Percentiles rank a stretch among this genome's conserved stretches.
Evolutionary conservation across 371 early-diverging fungal species (phyloP).

Genomic region (Rhizomucor miehei): DNA sequence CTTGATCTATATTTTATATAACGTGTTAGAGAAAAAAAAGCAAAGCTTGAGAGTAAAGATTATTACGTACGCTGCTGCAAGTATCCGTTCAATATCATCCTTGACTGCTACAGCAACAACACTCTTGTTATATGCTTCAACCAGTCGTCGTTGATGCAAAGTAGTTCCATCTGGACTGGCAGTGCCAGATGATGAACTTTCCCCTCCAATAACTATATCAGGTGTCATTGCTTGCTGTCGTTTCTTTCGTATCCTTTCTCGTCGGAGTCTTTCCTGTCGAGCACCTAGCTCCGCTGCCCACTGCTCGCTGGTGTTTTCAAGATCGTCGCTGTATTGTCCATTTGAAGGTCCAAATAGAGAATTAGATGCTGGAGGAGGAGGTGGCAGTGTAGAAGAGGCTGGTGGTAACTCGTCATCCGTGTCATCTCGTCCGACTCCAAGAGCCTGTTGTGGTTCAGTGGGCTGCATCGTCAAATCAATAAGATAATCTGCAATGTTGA

Average conservation of each 20-base stretch:
- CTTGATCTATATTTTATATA: not conserved
- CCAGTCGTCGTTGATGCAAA: constrained; percentile 43
- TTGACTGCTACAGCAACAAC: constrained; percentile 30
- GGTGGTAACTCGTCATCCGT: constrained; percentile 1
- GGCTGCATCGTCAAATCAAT: constrained; percentile 77
- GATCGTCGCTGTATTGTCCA: constrained; percentile 17
- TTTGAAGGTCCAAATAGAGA: constrained; percentile 12
- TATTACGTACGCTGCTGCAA: constrained; percentile 18
- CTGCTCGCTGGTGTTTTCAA: constrained; percentile 41
- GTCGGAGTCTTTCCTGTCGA: constrained; percentile 18
- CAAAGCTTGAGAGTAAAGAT: too few species aligned
- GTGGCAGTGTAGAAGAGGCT: not conserved
- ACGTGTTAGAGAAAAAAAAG: not conserved
- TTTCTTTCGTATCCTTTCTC: constrained; percentile 16
- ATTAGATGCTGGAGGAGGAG: not conserved
- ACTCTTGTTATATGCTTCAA: constrained; percentile 47
- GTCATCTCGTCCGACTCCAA: not conserved
- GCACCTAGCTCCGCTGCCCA: constrained; percentile 39
- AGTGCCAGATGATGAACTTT: not conserved
- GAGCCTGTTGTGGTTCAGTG: constrained; percentile 17
- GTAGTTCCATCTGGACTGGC: constrained; percentile 23
- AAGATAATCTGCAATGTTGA: constrained; percentile 91
- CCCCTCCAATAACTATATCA: constrained; percentile 25
- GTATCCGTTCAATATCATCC: constrained; percentile 45
- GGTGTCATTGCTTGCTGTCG: constrained; percentile 8